phyloP scores from a whole-genome alignment of 192 early-diverging fungal species.

The Gorgonomyces haynaldii region DNA sequence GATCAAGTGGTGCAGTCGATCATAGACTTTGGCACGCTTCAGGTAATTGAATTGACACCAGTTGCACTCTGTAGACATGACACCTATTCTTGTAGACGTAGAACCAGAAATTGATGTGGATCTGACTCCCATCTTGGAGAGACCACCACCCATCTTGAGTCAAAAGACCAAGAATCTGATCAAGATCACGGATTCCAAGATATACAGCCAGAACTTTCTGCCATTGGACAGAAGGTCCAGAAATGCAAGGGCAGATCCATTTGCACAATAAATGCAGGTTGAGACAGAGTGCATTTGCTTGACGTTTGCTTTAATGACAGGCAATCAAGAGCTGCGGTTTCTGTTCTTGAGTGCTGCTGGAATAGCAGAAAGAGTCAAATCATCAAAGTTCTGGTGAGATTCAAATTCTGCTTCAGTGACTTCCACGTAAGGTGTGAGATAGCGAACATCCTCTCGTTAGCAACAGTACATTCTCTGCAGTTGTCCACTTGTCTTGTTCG shows the following conservation, averaged over 20 bases:
- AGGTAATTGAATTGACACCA: slow-evolving; percentile 12
- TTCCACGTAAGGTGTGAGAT: slow-evolving; percentile 70
- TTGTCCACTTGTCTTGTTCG: slow-evolving; percentile 59
- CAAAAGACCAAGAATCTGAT: slow-evolving; percentile 2
- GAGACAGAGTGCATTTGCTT: neutral
- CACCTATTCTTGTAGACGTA: slow-evolving; percentile 8
- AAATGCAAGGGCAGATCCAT: slow-evolving; percentile 17
- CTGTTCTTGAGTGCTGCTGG: slow-evolving; percentile 23
- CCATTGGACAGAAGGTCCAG: slow-evolving; percentile 14
- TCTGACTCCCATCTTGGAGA: slow-evolving; percentile 16
- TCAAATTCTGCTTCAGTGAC: slow-evolving; percentile 69
- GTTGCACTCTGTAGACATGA: slow-evolving; percentile 16
- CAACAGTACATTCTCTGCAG: slow-evolving; percentile 54
- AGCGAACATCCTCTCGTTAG: slow-evolving; percentile 57
- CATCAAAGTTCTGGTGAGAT: slow-evolving; percentile 29
- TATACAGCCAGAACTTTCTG: slow-evolving; percentile 16
- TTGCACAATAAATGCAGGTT: neutral
- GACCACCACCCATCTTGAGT: slow-evolving; percentile 13
- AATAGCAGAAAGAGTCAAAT: slow-evolving; percentile 23
- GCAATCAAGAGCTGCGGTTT: slow-evolving; percentile 21
- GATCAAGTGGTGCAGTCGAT: slow-evolving; percentile 22
- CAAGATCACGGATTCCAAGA: neutral
- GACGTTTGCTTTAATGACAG: neutral
- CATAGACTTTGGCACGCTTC: slow-evolving; percentile 15
- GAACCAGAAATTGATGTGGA: slow-evolving; percentile 20